Base-by-base conservation (phyloP, 768 basidiomycete species). In the Auricularia auricula-judae region DNA sequence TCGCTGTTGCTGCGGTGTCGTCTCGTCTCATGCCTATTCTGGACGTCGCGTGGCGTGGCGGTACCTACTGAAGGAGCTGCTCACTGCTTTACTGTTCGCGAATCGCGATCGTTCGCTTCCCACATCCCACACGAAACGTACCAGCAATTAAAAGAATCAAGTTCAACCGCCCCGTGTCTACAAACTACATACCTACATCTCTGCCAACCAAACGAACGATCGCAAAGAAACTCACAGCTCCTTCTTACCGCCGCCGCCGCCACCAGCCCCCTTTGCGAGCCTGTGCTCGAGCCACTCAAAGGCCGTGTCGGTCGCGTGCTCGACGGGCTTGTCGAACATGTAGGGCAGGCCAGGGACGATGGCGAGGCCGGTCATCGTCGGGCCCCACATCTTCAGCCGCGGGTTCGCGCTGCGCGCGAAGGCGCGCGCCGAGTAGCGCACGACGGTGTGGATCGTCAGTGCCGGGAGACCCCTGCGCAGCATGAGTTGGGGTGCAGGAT, bases 371-470 rank as follows among this genome's bases (percentile, higher is more conserved):
- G 87, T 87, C 43, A 81, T 65, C 0, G 89, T 91, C 3, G 89
- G 89, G 44, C 89, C 89, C 89, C 89, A 91, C 0, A 79, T 73
- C 71, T 82, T 85, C 36, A 89, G 67, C 51, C 82, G 80, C 8
- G 80, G 79, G 70, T 82, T 88, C 64, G 81, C 75, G 64, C 84
- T 84, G 64, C 68, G 67, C 54, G 74, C 77, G 71, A 90, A 89
- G 2, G 83, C 82, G 65, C 84, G 85, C 70, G 85, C 85, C 2
- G 88, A 81, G 70, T 90, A 86, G 35, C 81, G 83, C 58, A 93
- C 91, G 4, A 87, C 83, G 1, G 88, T 88, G 72, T 93, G 91
- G 63, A 93, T 92, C 1, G 91, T 93, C 65, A 93, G 81, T 0
- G 90, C 90, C 1, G 90, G 89, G 21, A 91, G 81, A 3, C 85